These are phyloP conservation scores for Basidioascus undulatus DNA, from an alignment of 768 basidiomycete species.

Conservation along the genomic window DNA sequence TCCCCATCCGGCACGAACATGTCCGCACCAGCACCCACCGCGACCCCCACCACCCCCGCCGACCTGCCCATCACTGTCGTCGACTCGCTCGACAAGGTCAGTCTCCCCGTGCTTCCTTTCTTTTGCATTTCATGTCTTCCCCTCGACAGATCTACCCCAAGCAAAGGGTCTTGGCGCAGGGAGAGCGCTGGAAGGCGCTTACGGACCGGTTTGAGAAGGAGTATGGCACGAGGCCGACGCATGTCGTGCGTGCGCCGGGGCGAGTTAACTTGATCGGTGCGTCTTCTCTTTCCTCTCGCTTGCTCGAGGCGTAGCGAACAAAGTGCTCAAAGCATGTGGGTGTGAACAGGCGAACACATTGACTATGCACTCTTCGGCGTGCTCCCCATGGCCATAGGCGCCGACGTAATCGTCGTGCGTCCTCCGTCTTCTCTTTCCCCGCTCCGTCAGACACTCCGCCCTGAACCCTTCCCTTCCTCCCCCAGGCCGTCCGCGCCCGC, in stretches of 20 bases:
- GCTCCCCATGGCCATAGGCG: conserved; percentile 60
- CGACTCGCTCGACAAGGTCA: conserved; percentile 27
- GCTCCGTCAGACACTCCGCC: conserved; percentile 18
- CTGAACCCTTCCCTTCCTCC: too few relatives aligned
- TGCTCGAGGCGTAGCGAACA: neutral
- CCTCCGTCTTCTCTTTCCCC: conserved; percentile 22
- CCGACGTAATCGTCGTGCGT: conserved; percentile 58
- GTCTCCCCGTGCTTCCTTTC: conserved; percentile 5
- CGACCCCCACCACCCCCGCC: too few relatives aligned
- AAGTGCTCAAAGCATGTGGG: conserved; percentile 6
- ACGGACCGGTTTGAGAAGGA: conserved; percentile 34
- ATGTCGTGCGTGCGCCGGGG: conserved; percentile 54
- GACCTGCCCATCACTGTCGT: conserved; percentile 34
- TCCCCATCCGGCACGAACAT: too few relatives aligned
- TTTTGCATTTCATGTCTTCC: neutral
- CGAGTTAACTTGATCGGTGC: conserved; percentile 41
- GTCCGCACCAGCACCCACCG: too few relatives aligned
- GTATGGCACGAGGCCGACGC: conserved; percentile 41
- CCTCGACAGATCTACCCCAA: conserved; percentile 17
- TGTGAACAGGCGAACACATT: conserved; percentile 56
- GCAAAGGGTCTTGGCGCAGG: neutral
- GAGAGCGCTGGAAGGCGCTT: conserved; percentile 32
- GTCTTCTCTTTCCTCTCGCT: conserved; percentile 11
- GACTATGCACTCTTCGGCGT: conserved; percentile 67
- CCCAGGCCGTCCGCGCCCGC: too few relatives aligned